These are phyloP conservation scores for Chytridium lagenaria DNA, from an alignment of 371 early-diverging fungal genomes.

Conservation along the genomic window DNA sequence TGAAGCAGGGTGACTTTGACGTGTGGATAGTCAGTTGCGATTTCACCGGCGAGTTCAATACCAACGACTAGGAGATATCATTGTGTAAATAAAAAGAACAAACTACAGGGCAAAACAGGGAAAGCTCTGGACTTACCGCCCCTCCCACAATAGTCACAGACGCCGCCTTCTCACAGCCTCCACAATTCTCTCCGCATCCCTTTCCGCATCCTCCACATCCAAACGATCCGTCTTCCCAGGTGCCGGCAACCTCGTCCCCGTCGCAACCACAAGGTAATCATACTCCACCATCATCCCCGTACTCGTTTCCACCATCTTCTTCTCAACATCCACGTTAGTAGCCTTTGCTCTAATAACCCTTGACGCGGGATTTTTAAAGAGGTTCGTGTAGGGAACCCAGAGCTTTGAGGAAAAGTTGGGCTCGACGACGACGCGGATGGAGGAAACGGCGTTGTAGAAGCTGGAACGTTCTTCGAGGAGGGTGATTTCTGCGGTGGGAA, in stretches of 20 bases:
- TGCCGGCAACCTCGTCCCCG: slow-evolving; percentile 57
- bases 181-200: not conserved
- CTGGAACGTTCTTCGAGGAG: slow-evolving; percentile 63
- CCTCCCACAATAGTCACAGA: slow-evolving; percentile 66
- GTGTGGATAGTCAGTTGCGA: slow-evolving; percentile 39
- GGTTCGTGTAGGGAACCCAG: slow-evolving; percentile 64
- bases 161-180: slow-evolving; percentile 52
- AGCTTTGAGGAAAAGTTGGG: slow-evolving; percentile 49
- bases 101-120: not conserved
- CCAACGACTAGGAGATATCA: no score
- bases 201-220: slow-evolving; percentile 1
- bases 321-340: slow-evolving; percentile 42
- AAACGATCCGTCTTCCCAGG: slow-evolving; percentile 21
- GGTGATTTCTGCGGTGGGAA: slow-evolving; percentile 51
- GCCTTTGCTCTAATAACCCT: not conserved
- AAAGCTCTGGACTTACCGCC: slow-evolving; percentile 28
- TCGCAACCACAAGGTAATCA: slow-evolving; percentile 74
- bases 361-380: slow-evolving; percentile 45
- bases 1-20: slow-evolving; percentile 34
- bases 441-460: slow-evolving; percentile 56
- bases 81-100: no score
- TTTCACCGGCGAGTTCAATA: slow-evolving; percentile 52
- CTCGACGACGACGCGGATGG: slow-evolving; percentile 58
- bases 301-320: slow-evolving; percentile 24
- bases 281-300: slow-evolving; percentile 61